Percentiles rank a stretch among this genome's conserved stretches.
Evolutionary conservation across 2,329 filamentous ascomycete genomes (phyloP).

Genomic region (Camillea tinctor): DNA sequence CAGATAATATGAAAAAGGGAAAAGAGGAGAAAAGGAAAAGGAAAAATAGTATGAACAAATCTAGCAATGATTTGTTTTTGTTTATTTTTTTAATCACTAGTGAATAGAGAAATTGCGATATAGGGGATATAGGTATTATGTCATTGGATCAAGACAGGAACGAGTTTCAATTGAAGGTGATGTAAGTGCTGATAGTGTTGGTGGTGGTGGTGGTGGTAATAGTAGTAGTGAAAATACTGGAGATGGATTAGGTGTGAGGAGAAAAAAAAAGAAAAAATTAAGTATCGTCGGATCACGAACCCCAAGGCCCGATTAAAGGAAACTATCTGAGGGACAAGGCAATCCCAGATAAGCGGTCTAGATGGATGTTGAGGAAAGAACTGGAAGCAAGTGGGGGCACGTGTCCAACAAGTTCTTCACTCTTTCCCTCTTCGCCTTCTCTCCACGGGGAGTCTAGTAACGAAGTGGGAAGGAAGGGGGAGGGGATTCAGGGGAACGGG

Average conservation of each 20-base stretch:
- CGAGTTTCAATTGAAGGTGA: no score
- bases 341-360: background rate
- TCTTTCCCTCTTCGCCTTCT: background rate
- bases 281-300: background rate
- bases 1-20: background rate
- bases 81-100: background rate
- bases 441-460: background rate
- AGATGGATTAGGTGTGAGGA: no score
- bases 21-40: background rate
- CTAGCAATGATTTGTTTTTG: background rate
- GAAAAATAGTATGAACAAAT: background rate
- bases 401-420: background rate
- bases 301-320: background rate
- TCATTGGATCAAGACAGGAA: background rate
- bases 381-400: background rate
- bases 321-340: no score
- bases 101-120: background rate
- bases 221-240: background rate
- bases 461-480: background rate
- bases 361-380: background rate
- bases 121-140: background rate
- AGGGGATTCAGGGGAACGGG: background rate
- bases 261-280: no score
- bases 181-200: no score
- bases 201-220: no score